phyloP scores from a whole-genome alignment of 2,329 filamentous ascomycete species.

The Ophiostoma pallidulum region DNA sequence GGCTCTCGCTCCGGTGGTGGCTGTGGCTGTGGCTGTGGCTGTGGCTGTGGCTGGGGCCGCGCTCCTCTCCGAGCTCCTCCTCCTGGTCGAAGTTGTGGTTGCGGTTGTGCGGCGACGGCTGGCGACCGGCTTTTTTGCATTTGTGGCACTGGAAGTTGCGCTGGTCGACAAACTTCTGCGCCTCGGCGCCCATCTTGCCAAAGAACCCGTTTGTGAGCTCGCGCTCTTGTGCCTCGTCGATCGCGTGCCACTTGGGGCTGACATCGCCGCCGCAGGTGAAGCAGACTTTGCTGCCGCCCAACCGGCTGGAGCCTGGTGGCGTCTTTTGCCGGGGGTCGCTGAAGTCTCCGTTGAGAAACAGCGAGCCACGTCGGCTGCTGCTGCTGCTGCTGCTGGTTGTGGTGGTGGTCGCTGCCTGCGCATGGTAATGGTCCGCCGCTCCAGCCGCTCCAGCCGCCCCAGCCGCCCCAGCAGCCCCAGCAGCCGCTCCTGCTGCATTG shows the following conservation, averaged over 20 bases:
- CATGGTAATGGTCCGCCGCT: no score
- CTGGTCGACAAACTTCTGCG: conserved; percentile 49
- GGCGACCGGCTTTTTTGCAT: conserved; percentile 49
- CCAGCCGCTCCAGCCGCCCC: neutral
- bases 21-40: neutral
- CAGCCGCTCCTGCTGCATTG: neutral
- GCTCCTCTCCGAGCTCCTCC: neutral
- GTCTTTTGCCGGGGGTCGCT: conserved; percentile 20
- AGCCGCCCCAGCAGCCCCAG: neutral
- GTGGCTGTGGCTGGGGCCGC: neutral
- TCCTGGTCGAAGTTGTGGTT: neutral
- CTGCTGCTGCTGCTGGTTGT: conserved; percentile 6
- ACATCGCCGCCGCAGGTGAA: conserved; percentile 59
- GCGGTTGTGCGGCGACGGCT: conserved; percentile 27
- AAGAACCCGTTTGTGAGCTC: conserved; percentile 43
- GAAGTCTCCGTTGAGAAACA: conserved; percentile 5
- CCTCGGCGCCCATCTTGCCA: conserved; percentile 43
- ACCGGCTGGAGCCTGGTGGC: conserved; percentile 24
- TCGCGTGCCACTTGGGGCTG: conserved; percentile 65
- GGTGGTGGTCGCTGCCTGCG: neutral
- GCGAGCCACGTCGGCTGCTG: conserved; percentile 5
- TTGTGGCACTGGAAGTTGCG: conserved; percentile 66
- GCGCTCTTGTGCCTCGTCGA: conserved; percentile 42
- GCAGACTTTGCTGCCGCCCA: conserved; percentile 49
- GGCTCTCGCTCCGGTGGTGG: conserved; percentile 9